phyloP scores from a whole-genome alignment of 1,139 yeast species.

The Torulaspora globosa region DNA sequence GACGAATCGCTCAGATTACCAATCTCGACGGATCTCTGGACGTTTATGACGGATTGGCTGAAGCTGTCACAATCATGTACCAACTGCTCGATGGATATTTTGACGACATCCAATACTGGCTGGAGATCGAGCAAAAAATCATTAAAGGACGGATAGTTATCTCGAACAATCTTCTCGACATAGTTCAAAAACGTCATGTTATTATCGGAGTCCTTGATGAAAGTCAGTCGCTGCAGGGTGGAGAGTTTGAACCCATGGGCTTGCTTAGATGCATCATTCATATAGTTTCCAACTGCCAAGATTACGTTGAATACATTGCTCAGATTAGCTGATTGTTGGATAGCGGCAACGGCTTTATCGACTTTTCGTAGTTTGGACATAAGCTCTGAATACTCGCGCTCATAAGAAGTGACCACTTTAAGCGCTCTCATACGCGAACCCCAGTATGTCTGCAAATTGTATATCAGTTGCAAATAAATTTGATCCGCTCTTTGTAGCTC shows the following conservation, averaged over 20 bases:
- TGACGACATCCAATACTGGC: constrained; percentile 57
- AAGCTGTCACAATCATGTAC: constrained; percentile 59
- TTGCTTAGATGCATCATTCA: constrained; percentile 76
- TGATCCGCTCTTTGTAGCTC: constrained; percentile 77
- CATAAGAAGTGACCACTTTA: constrained; percentile 55
- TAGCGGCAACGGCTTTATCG: constrained; percentile 60
- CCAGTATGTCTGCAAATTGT: constrained; percentile 78
- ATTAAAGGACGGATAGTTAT: constrained; percentile 62
- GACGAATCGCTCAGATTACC: constrained; percentile 76
- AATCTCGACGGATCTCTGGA: constrained; percentile 65
- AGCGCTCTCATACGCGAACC: constrained; percentile 71
- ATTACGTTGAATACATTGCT: constrained; percentile 69
- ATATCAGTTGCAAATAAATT: constrained; percentile 65
- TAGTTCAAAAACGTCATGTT: constrained; percentile 76
- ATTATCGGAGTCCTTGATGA: constrained; percentile 73
- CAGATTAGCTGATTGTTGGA: constrained; percentile 56
- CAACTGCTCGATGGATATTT: constrained; percentile 64
- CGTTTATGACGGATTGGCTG: constrained; percentile 56
- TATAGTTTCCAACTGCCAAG: constrained; percentile 76
- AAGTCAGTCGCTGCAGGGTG: constrained; percentile 69
- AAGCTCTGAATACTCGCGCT: constrained; percentile 67
- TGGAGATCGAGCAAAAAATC: constrained; percentile 56
- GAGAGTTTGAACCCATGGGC: constrained; percentile 76
- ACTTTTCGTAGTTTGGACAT: constrained; percentile 56
- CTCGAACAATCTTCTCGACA: constrained; percentile 67